Evolutionary conservation across 129 eudicot species (phyloP), one percentile per base, ranked within the genome.

Genomic region (Logfia minima): DNA sequence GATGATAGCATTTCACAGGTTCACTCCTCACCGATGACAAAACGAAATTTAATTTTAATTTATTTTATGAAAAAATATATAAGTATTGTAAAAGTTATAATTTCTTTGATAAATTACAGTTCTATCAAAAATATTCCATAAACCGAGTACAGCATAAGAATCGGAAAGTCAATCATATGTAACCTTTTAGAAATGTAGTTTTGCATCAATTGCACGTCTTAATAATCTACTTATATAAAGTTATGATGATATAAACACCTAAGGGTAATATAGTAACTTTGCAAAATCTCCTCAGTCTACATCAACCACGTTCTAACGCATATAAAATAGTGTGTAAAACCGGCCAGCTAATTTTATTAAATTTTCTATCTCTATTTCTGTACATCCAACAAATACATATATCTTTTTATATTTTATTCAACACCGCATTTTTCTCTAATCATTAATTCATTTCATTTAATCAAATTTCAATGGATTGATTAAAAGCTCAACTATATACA

Each of bases 261-360:
- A 39, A 31, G 64, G 64, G 51, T 14, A 74, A 9, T 35, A 22
- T 37, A 5, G 71, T 66, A 68, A 74, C 14, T 80, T n/a, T 0
- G 37, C 43, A 35, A 2, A 0, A 26, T 31, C 28, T 19, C 53
- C 74, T 52, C 39, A 75, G 34, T 11, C 39, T 58, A 26, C 65
- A 39, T 80, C 84, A 58, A 75, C 80, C 84, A 80, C 55, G 84
- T 74, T 68, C 70, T 67, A 28, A 75, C 29, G 17, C 75, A 81
- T 68, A 67, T 75, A 58, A 78, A 58, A 78, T 70, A 19, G 5
- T 63, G 70, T 41, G 53, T 41, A 66, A 55, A 80, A 68, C 76
- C 76, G 67, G 84, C 84, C 84, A 75, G 70, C 80, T 75, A 75
- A 41, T 68, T 2, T 56, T 59, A 75, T 68, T 81, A 19, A 68